phyloP scores from a whole-genome alignment of 768 basidiomycete genomes.

The Cystobasidium tubakii region DNA sequence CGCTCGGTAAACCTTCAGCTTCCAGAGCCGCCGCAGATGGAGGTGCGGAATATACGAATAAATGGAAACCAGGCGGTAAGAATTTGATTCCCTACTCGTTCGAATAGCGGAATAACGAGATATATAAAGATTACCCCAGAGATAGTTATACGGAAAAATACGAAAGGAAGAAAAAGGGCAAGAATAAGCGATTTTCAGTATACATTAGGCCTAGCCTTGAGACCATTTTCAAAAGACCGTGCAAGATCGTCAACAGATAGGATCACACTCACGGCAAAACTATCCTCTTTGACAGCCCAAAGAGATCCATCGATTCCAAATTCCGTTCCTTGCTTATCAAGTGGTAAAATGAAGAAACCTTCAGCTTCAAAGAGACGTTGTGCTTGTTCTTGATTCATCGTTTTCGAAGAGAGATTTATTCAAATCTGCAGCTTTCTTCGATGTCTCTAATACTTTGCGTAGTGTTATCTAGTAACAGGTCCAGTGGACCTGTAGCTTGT shows the following conservation, averaged over 20 bases:
- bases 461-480: no score
- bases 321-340: conserved; percentile 47
- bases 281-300: conserved; percentile 38
- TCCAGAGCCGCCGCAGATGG: conserved; percentile 35
- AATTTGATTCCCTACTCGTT: conserved; percentile 49
- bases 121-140: no score
- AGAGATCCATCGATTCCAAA: conserved; percentile 50
- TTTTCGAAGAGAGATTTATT: neutral
- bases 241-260: no score
- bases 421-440: neutral
- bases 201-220: no score
- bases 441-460: no score
- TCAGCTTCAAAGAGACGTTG: conserved; percentile 48
- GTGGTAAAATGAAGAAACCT: conserved; percentile 48
- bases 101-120: no score
- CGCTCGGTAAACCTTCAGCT: neutral
- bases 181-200: no score
- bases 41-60: conserved; percentile 48
- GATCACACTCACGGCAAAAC: conserved; percentile 14
- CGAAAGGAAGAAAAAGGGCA: neutral
- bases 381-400: conserved; percentile 44
- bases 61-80: conserved; percentile 50
- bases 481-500: no score
- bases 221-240: no score
- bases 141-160: no score